Conservation (phyloP, 352 stramenopile species). For the Blastocystis sp. region DNA sequence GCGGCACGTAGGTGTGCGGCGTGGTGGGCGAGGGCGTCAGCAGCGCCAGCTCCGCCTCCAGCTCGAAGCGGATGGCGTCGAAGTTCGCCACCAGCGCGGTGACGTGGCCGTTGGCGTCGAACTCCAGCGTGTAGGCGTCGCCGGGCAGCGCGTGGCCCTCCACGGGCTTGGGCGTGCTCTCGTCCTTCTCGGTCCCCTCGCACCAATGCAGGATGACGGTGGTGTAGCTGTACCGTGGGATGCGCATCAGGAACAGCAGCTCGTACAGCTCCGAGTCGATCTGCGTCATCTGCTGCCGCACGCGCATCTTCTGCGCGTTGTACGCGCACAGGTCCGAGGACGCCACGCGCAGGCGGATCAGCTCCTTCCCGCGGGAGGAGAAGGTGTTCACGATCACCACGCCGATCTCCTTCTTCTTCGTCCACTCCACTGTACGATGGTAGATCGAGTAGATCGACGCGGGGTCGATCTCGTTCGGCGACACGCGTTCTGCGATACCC, state of each 20-base stretch:
- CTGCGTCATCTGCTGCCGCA: constrained; percentile 45
- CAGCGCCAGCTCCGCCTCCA: constrained; percentile 12
- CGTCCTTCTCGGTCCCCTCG: constrained; percentile 35
- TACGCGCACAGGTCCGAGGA: constrained; percentile 23
- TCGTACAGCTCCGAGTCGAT: constrained; percentile 31
- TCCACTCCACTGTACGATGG: constrained; percentile 53
- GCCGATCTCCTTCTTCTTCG: constrained; percentile 63
- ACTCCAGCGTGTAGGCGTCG: constrained; percentile 38
- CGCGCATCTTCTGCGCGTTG: constrained; percentile 39
- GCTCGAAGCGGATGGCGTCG: background rate
- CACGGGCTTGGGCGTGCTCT: background rate
- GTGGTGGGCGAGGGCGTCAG: constrained; percentile 6
- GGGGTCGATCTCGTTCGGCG: constrained; percentile 48
- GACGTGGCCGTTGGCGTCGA: constrained; percentile 24
- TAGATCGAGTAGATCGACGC: constrained; percentile 37
- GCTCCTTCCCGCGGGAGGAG: constrained; percentile 7
- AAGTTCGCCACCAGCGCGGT: background rate
- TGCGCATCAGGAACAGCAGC: constrained; percentile 1
- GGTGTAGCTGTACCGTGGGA: constrained; percentile 25
- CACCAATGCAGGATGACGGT: constrained; percentile 43
- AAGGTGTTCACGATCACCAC: constrained; percentile 36
- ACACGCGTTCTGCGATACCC: constrained; percentile 41
- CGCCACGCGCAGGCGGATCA: constrained; percentile 15
- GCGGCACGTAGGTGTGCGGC: background rate
- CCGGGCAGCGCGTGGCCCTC: constrained; percentile 35